Base-by-base conservation (phyloP, 345 rosid species). In the Arabidopsis arenosa region DNA sequence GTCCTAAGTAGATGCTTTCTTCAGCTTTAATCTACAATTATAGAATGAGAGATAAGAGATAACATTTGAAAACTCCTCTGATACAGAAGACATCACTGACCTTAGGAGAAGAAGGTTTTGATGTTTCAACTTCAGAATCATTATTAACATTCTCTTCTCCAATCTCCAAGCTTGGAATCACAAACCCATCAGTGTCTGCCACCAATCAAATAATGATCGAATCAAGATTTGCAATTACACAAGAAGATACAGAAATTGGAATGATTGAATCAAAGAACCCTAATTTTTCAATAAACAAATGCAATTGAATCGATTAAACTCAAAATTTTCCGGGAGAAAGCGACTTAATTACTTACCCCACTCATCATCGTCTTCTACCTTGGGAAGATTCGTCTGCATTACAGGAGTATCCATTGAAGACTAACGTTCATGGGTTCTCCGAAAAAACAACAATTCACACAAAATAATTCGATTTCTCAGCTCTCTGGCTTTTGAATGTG, bases 81-180 rank as follows among this genome's bases (percentile, higher is more conserved):
- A 26, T 15, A 30, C 2, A 63, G 5, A 75, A 56, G 3, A 4
- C 21, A 54, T 36, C 61, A 58, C 81, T 54, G 12, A 88, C 98
- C 92, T 87, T 79, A 12, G 88, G 88, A 66, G 93, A 75, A 81
- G 93, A 81, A 68, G 87, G 78, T 62, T 86, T 80, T 30, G 84
- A 80, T 52, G 78, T 43, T 57, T 85, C 85, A 63, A 62, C 78
- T 81, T 84, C 78, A 58, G 85, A 72, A 61, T 66, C 80, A 81
- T 60, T 53, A 14, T 5, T 77, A 48, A 52, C 65, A 44, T 72
- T 81, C 2, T 60, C 79, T 43, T 80, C 55, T 51, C 77, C 70
- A 79, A 87, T 80, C 77, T 85, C 98, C 88, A 94, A 83, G 80
- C 97, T 92, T 74, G 98, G 98, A 69, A 94, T 89, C 88, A 94